These are phyloP conservation scores for Fistulinella cinereoalba DNA, from an alignment of 1,284 basidiomycete genomes.

Conservation along the genomic window DNA sequence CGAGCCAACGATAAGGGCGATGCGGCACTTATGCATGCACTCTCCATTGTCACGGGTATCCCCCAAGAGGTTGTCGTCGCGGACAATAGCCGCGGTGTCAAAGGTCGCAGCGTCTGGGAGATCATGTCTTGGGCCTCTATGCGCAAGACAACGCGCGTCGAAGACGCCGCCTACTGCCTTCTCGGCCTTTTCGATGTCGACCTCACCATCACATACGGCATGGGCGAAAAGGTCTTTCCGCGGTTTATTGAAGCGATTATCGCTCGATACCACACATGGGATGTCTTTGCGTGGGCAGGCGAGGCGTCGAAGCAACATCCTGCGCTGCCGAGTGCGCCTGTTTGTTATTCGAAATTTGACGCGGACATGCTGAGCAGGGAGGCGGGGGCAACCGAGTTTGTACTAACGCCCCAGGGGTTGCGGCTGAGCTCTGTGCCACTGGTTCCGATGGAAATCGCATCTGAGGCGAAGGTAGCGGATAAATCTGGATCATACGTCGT, in stretches of 20 bases:
- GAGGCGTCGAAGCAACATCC: constrained; percentile 13
- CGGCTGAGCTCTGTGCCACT: constrained; percentile 2
- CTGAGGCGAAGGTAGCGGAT: neutral
- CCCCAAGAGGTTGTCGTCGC: neutral
- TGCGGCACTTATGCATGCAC: neutral
- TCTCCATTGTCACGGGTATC: constrained; percentile 2
- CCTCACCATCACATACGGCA: constrained; percentile 14
- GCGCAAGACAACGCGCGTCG: constrained; percentile 11
- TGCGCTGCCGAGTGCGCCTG: constrained; percentile 10
- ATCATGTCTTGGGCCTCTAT: constrained; percentile 21
- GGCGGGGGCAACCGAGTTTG: neutral
- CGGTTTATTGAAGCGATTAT: constrained; percentile 10
- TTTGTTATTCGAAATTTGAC: constrained; percentile 7
- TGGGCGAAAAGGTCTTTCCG: constrained; percentile 10
- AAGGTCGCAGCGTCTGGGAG: constrained; percentile 9
- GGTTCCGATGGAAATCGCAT: constrained; percentile 1
- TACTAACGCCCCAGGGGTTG: neutral
- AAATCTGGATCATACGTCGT: no score
- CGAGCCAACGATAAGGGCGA: neutral
- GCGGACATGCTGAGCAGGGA: neutral
- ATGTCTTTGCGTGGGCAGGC: constrained; percentile 17
- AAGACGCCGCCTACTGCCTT: constrained; percentile 16
- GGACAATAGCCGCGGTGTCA: constrained; percentile 9
- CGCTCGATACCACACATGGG: constrained; percentile 7
- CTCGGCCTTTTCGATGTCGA: constrained; percentile 12